Evolutionary conservation across 2,329 filamentous ascomycete genomes (phyloP).

Genomic region (Alternaria panax): DNA sequence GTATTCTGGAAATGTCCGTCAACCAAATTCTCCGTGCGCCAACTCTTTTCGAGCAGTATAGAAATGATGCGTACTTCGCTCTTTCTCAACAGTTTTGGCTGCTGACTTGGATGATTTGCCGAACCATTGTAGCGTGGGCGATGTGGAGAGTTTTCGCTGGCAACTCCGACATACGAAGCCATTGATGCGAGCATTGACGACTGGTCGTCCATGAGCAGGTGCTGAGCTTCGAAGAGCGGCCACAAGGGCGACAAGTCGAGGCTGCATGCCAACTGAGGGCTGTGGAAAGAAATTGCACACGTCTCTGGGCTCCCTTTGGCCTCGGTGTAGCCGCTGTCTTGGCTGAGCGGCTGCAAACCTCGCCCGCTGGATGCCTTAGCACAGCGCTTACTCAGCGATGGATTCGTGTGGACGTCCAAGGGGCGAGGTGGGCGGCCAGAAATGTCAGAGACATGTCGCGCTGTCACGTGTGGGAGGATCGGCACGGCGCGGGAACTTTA

Average conservation of each 20-base stretch:
- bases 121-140: slow-evolving; percentile 30
- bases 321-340: not conserved
- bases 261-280: slow-evolving; percentile 35
- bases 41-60: too few species aligned
- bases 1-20: slow-evolving; percentile 30
- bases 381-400: not conserved
- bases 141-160: slow-evolving; percentile 42
- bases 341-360: not conserved
- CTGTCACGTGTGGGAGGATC: slow-evolving; percentile 24
- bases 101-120: slow-evolving; percentile 24
- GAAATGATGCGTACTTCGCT: slow-evolving; percentile 38
- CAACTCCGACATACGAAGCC: slow-evolving; percentile 38
- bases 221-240: slow-evolving; percentile 29
- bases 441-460: slow-evolving; percentile 4
- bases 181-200: slow-evolving; percentile 11
- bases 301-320: not conserved
- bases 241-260: slow-evolving; percentile 30
- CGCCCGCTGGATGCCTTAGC: not conserved
- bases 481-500: not conserved
- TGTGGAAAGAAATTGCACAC: not conserved
- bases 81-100: slow-evolving; percentile 30
- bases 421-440: not conserved
- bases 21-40: not conserved
- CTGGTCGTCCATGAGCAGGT: slow-evolving; percentile 14
- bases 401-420: not conserved